A percentile compares a stretch with the other conserved stretches of the same genome.
These are phyloP conservation scores for Torulaspora delbrueckii DNA, from an alignment of 805 yeast species.

Conservation along the genomic window DNA sequence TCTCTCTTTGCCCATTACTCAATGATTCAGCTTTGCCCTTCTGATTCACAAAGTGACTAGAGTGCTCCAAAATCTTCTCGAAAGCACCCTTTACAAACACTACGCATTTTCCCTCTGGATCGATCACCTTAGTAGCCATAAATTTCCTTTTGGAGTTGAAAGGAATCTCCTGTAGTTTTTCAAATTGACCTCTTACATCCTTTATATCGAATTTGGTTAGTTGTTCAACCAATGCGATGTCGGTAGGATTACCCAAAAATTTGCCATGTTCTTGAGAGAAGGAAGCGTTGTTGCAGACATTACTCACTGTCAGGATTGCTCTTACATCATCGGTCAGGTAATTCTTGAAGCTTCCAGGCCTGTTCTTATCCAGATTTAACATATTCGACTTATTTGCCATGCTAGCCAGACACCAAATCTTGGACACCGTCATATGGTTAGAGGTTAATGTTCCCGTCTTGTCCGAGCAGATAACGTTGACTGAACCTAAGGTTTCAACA, in stretches of 20 bases:
- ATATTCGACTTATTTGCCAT: slow-evolving; percentile 39
- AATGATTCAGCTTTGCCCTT: slow-evolving; percentile 58
- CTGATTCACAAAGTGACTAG: slow-evolving; percentile 53
- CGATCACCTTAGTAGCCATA: slow-evolving; percentile 75
- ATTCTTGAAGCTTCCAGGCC: slow-evolving; percentile 38
- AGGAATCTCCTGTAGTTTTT: slow-evolving; percentile 70
- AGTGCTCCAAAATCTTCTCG: slow-evolving; percentile 62
- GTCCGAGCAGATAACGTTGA: slow-evolving; percentile 88
- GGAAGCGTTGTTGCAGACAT: slow-evolving; percentile 69
- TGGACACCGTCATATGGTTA: slow-evolving; percentile 85
- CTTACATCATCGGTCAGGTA: slow-evolving; percentile 52
- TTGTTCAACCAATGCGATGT: slow-evolving; percentile 80
- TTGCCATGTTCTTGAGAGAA: slow-evolving; percentile 64
- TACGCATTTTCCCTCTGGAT: slow-evolving; percentile 51
- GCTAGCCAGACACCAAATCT: slow-evolving; percentile 68
- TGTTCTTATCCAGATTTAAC: slow-evolving; percentile 44
- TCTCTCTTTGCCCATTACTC: slow-evolving; percentile 43
- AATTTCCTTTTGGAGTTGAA: slow-evolving; percentile 80
- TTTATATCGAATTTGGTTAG: slow-evolving; percentile 63
- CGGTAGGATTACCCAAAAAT: slow-evolving; percentile 89
- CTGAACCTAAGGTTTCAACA: slow-evolving; percentile 93
- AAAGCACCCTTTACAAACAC: slow-evolving; percentile 87
- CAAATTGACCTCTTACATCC: slow-evolving; percentile 56
- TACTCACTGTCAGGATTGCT: slow-evolving; percentile 58
- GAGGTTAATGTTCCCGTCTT: slow-evolving; percentile 88